phyloP scores from a whole-genome alignment of 768 basidiomycete genomes.

The Suillus subalutaceus region DNA sequence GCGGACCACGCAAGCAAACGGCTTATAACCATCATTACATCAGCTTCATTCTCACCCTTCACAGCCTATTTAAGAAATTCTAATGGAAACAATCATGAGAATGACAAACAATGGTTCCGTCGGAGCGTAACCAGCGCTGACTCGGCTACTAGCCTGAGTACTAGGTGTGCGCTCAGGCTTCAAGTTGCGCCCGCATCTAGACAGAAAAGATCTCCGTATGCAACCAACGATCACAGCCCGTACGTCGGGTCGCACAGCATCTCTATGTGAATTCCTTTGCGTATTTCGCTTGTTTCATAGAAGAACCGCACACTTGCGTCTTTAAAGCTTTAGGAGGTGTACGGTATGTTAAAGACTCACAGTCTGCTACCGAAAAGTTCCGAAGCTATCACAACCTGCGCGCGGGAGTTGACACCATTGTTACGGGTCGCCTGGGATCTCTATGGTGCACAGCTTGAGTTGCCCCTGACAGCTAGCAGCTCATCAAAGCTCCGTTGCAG shows the following conservation, averaged over 20 bases:
- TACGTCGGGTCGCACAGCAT: conserved; percentile 1
- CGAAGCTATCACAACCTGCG: not conserved
- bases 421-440: not conserved
- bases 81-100: conserved; percentile 6
- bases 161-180: not conserved
- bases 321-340: conserved; percentile 1
- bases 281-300: conserved; percentile 2
- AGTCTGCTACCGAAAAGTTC: not conserved
- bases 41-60: conserved; percentile 32
- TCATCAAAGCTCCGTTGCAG: not conserved
- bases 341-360: not conserved
- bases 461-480: not conserved
- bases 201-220: conserved; percentile 1
- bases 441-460: not conserved
- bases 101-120: conserved; percentile 2
- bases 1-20: conserved; percentile 35
- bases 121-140: conserved; percentile 2
- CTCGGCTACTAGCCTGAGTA: not conserved
- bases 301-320: not conserved
- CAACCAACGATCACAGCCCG: not conserved
- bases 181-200: not conserved
- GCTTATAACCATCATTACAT: conserved; percentile 40
- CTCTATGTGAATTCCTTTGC: not conserved
- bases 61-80: conserved; percentile 23
- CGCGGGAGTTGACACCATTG: not conserved